These are phyloP conservation scores for Pleurotus ostreatus DNA, from an alignment of 768 basidiomycete species.

Conservation along the genomic window DNA sequence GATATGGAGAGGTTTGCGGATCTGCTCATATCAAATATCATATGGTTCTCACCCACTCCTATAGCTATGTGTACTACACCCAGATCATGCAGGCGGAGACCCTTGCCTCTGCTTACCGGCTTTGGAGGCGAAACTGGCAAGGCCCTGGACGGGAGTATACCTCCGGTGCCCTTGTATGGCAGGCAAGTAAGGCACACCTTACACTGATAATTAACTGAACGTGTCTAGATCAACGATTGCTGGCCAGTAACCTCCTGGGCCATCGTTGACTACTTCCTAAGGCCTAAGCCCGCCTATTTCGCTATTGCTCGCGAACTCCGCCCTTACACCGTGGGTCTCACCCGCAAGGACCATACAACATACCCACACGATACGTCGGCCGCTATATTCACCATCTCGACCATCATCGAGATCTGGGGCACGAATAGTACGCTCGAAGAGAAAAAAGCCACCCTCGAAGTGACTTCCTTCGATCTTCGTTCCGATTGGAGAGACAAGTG, in stretches of 20 bases:
- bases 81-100: constrained; percentile 97
- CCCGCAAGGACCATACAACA: constrained; percentile 66
- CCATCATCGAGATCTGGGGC: constrained; percentile 79
- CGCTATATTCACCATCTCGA: constrained; percentile 63
- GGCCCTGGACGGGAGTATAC: constrained; percentile 86
- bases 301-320: constrained; percentile 81
- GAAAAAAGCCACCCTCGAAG: constrained; percentile 59
- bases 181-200: constrained; percentile 46
- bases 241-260: constrained; percentile 96
- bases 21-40: constrained; percentile 1
- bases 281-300: constrained; percentile 91
- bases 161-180: constrained; percentile 93
- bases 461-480: constrained; percentile 59
- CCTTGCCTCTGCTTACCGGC: constrained; percentile 79
- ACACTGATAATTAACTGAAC: background rate
- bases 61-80: constrained; percentile 88
- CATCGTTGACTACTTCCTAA: constrained; percentile 88
- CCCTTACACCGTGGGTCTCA: constrained; percentile 79
- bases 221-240: constrained; percentile 73
- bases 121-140: constrained; percentile 90
- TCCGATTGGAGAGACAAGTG: constrained; percentile 57
- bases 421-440: constrained; percentile 70
- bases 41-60: constrained; percentile 9
- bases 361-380: constrained; percentile 59
- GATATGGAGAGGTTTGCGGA: constrained; percentile 71